Evolutionary conservation across 2,329 filamentous ascomycete genomes (phyloP).

Genomic region (Rhynchosporium graminicola): DNA sequence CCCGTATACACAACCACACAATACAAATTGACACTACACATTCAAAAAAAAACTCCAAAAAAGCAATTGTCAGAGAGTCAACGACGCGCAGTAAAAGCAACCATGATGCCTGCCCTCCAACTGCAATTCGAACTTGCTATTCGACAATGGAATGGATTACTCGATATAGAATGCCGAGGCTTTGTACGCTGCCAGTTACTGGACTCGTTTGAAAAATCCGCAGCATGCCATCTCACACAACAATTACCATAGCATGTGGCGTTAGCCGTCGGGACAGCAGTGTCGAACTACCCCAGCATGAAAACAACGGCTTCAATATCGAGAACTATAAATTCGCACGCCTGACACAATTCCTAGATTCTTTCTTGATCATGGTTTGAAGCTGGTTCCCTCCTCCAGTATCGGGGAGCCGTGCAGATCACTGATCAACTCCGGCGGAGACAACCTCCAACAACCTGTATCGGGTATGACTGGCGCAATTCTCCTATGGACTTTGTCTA

Average conservation of each 20-base stretch:
- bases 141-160: constrained; percentile 21
- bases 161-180: constrained; percentile 16
- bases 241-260: constrained; percentile 6
- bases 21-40: not conserved
- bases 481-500: constrained; percentile 6
- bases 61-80: not conserved
- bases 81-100: constrained; percentile 18
- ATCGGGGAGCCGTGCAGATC: not conserved
- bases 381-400: not conserved
- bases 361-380: constrained; percentile 13
- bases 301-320: constrained; percentile 8
- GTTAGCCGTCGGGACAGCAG: constrained; percentile 11
- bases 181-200: constrained; percentile 13
- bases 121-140: constrained; percentile 15
- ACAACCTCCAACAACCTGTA: constrained; percentile 2
- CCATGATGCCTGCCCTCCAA: constrained; percentile 12
- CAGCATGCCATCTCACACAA: constrained; percentile 12
- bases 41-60: not conserved
- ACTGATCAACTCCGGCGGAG: not conserved
- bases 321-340: not conserved
- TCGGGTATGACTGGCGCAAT: not conserved
- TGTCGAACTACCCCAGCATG: constrained; percentile 11
- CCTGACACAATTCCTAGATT: constrained; percentile 9
- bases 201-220: constrained; percentile 15
- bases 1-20: not conserved